phyloP scores from a whole-genome alignment of 225 moss, liverwort and hornwort species.

The Pseudisothecium myosuroides region DNA sequence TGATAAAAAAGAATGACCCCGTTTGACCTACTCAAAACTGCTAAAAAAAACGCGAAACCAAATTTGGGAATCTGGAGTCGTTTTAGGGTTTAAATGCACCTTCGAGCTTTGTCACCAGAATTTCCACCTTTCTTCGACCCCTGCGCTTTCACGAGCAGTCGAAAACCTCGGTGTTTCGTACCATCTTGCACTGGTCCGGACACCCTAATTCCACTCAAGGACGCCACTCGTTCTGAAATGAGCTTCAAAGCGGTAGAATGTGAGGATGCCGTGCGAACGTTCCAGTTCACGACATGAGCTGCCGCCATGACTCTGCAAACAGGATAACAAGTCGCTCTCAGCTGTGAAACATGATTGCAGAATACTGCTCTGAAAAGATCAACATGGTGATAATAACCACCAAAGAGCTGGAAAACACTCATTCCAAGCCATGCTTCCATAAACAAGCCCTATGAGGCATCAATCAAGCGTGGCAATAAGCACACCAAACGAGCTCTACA shows the following conservation, averaged over 20 bases:
- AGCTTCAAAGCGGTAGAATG: neutral
- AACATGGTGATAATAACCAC: neutral
- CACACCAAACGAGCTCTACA: neutral
- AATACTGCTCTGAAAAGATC: neutral
- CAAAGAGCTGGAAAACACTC: neutral
- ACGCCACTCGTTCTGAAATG: neutral
- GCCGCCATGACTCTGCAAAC: constrained; percentile 26
- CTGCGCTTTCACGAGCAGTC: constrained; percentile 16
- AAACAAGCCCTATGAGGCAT: neutral
- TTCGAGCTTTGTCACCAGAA: constrained; percentile 47
- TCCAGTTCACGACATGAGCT: constrained; percentile 5
- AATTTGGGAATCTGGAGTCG: neutral
- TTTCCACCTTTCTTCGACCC: constrained; percentile 47
- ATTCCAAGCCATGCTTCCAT: neutral
- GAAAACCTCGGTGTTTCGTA: neutral
- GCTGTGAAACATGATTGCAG: neutral
- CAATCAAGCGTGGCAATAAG: neutral
- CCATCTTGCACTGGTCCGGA: neutral
- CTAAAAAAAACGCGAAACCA: too few relatives aligned
- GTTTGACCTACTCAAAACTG: neutral
- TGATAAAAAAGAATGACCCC: neutral
- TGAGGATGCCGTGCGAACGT: neutral
- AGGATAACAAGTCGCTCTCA: neutral
- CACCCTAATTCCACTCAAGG: constrained; percentile 15
- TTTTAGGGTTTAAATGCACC: neutral